phyloP scores from a whole-genome alignment of 2,329 filamentous ascomycete species.

The Arthrobotrys entomopaga region DNA sequence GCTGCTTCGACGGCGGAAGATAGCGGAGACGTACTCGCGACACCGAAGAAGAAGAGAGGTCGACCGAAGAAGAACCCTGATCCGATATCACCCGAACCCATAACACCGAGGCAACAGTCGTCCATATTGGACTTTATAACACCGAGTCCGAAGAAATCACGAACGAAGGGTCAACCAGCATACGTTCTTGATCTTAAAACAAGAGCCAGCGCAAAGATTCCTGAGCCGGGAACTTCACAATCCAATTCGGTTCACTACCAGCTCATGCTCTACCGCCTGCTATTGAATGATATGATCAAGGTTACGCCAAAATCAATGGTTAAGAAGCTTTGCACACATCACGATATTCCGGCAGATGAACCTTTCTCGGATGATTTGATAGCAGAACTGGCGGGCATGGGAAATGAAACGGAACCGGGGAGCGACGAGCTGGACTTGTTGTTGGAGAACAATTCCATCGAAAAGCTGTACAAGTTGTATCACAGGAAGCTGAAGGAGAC shows the following conservation, averaged over 20 bases:
- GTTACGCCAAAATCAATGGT: slow-evolving; percentile 74
- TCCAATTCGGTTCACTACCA: slow-evolving; percentile 84
- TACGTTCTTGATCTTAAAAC: slow-evolving; percentile 94
- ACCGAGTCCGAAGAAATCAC: slow-evolving; percentile 53
- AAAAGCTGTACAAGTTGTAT: slow-evolving; percentile 70
- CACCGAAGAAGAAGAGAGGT: slow-evolving; percentile 51
- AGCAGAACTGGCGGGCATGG: slow-evolving; percentile 52
- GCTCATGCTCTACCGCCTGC: slow-evolving; percentile 85
- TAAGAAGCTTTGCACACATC: slow-evolving; percentile 74
- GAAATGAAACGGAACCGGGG: slow-evolving; percentile 11
- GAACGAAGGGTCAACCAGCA: slow-evolving; percentile 61
- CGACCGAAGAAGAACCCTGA: slow-evolving; percentile 36
- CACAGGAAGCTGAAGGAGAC: slow-evolving; percentile 66
- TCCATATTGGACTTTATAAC: slow-evolving; percentile 51
- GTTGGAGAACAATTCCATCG: slow-evolving; percentile 70
- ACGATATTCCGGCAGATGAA: slow-evolving; percentile 73
- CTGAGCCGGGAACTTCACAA: slow-evolving; percentile 66
- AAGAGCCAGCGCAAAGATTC: slow-evolving; percentile 72
- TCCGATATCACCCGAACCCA: slow-evolving; percentile 8
- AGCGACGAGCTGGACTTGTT: slow-evolving; percentile 64
- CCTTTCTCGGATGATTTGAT: slow-evolving; percentile 79
- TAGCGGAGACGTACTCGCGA: slow-evolving; percentile 3
- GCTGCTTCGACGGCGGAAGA: slow-evolving; percentile 14
- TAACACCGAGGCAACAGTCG: slow-evolving; percentile 36
- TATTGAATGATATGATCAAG: slow-evolving; percentile 77